Conservation (phyloP, 345 rosid genomes). For the Linum usitatissimum region DNA sequence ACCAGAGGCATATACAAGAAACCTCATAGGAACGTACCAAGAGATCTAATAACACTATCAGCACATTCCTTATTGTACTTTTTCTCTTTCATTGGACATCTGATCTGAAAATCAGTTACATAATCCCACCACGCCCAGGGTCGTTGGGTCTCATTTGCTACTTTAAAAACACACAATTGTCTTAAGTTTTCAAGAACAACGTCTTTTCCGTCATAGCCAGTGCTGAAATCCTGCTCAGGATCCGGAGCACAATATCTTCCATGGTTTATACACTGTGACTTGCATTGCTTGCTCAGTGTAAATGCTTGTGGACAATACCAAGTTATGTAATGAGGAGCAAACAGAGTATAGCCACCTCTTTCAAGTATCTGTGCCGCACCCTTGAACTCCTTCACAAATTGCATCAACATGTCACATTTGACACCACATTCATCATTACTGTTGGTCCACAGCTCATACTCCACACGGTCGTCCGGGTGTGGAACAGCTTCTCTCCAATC, state of each 20-base stretch:
- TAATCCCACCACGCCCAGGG: constrained; percentile 99
- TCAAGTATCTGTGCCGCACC: constrained; percentile 89
- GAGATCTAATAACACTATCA: constrained; percentile 56
- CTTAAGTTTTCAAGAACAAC: constrained; percentile 86
- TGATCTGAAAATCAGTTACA: constrained; percentile 87
- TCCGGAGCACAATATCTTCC: constrained; percentile 97
- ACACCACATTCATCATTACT: constrained; percentile 94
- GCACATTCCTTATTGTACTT: constrained; percentile 83
- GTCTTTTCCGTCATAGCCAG: constrained; percentile 87
- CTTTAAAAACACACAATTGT: constrained; percentile 78
- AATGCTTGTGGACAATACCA: constrained; percentile 95
- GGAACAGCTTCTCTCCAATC: constrained; percentile 99
- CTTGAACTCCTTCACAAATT: constrained; percentile 70
- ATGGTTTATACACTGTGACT: constrained; percentile 90
- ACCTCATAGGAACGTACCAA: constrained; percentile 35
- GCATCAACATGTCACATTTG: constrained; percentile 87
- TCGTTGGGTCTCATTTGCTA: constrained; percentile 64
- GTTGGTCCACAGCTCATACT: constrained; percentile 90
- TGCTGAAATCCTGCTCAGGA: constrained; percentile 91
- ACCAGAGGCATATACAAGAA: neutral
- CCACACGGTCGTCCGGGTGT: constrained; percentile 95
- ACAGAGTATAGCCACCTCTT: constrained; percentile 85
- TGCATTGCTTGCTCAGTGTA: constrained; percentile 76
- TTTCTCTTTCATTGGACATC: constrained; percentile 96
- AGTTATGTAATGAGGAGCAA: constrained; percentile 90